Percentiles rank a stretch among this genome's conserved stretches.
Conservation (phyloP, 2,329 filamentous ascomycete species). For the Aspergillus alliaceus region DNA sequence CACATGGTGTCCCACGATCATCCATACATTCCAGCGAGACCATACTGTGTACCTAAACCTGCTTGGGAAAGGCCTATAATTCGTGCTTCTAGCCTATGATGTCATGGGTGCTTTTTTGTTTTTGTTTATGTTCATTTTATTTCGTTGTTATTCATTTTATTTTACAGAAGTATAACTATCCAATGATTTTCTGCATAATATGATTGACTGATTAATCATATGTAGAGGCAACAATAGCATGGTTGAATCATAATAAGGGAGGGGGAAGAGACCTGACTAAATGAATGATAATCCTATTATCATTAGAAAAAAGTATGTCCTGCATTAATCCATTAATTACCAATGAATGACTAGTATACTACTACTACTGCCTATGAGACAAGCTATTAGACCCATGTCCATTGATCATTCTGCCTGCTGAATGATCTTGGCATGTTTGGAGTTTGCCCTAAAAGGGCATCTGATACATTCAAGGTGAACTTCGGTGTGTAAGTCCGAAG, state of each 20-base stretch:
- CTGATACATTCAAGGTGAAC: slow-evolving; percentile 19
- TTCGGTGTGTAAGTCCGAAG: slow-evolving; percentile 4
- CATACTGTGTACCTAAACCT: not conserved
- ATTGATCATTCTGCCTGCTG: slow-evolving; percentile 16
- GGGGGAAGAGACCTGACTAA: not conserved
- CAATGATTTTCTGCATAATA: not conserved
- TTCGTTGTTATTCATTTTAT: too few species aligned
- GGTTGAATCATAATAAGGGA: not conserved
- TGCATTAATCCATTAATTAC: not conserved
- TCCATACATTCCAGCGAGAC: slow-evolving; percentile 15
- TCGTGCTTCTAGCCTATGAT: too few species aligned
- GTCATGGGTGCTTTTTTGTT: too few species aligned
- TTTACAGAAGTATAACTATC: too few species aligned
- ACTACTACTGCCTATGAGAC: not conserved
- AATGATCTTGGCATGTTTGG: slow-evolving; percentile 18
- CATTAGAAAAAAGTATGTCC: not conserved
- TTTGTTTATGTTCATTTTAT: too few species aligned
- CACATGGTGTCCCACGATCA: slow-evolving; percentile 21
- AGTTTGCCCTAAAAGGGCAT: slow-evolving; percentile 16
- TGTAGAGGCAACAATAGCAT: too few species aligned
- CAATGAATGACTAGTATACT: not conserved
- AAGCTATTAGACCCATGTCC: slow-evolving; percentile 12
- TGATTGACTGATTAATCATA: too few species aligned
- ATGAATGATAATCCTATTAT: too few species aligned
- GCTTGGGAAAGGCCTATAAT: not conserved